Evolutionary conservation across 805 yeast species (phyloP), one percentile per base, ranked within the genome.

Genomic region (Ogataea methylovora): DNA sequence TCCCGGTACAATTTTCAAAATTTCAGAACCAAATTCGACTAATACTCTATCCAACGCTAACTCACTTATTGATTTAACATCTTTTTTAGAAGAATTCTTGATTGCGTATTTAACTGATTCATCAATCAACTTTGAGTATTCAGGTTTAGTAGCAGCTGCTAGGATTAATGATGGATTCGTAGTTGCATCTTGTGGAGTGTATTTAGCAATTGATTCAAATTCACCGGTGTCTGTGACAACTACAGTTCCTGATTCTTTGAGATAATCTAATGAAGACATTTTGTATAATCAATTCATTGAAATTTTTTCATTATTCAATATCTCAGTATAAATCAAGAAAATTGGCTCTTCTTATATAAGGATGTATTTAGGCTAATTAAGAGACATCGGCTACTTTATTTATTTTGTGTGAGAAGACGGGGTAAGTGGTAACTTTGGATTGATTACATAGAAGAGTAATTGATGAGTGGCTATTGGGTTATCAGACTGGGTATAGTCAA

Each of bases 151-250:
- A 38, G 95, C 57, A 37, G 95, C 95, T 41, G 94, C 94, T 50
- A 86, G 69, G 51, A 85, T 85, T 65, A 85, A 71, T 32, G 95
- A 83, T 40, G 95, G 95, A 70, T 85, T 85, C 57, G 95, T 85
- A 51, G 95, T 85, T 46, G 95, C 92, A 63, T 85, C 95, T 70
- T 86, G 95, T 47, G 95, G 95, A 54, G 84, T 81, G 71, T 80
- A 85, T 66, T 84, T 83, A 56, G 92, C 94, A 59, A 85, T 85
- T 43, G 84, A 76, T 60, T 82, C 94, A 59, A 86, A 86, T 63
- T 85, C 95, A 64, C 95, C 95, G 41, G 95, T 84, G 70, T 85
- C 95, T 48, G 95, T 83, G 59, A 86, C 95, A 53, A 86, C 90
- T 47, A 72, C 78, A 44, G 95, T 85, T 47, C 95, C 95, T 39